phyloP scores from a whole-genome alignment of 139 green algal species.

The Choricystis sp. region DNA sequence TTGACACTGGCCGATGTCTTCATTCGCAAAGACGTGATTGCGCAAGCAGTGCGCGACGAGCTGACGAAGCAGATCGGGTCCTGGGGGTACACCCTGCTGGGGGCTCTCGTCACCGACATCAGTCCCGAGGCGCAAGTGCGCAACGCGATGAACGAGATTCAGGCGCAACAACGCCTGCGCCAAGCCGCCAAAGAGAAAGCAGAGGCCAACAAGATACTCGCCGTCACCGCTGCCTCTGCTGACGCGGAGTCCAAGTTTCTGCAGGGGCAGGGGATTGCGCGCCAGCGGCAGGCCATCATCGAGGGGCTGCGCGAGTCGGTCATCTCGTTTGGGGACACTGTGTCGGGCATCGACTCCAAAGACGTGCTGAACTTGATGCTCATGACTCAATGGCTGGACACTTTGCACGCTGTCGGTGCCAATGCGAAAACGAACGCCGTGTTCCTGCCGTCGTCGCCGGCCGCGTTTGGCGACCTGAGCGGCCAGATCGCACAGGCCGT shows the following conservation, averaged over 20 bases:
- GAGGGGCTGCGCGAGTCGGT: slow-evolving; percentile 76
- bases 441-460: slow-evolving; percentile 53
- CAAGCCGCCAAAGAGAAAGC: slow-evolving; percentile 7
- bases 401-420: slow-evolving; percentile 52
- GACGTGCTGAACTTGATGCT: slow-evolving; percentile 61
- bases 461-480: slow-evolving; percentile 26
- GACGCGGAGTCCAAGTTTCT: slow-evolving; percentile 92
- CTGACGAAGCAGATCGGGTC: slow-evolving; percentile 16
- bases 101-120: slow-evolving; percentile 55
- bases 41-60: slow-evolving; percentile 43
- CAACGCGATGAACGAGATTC: slow-evolving; percentile 79
- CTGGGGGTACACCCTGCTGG: slow-evolving; percentile 37
- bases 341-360: slow-evolving; percentile 30
- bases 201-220: slow-evolving; percentile 65
- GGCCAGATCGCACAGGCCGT: slow-evolving; percentile 24
- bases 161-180: slow-evolving; percentile 40
- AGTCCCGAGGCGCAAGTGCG: slow-evolving; percentile 54
- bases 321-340: slow-evolving; percentile 40
- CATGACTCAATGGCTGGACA: slow-evolving; percentile 87
- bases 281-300: slow-evolving; percentile 77
- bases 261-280: slow-evolving; percentile 49
- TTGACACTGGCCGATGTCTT: slow-evolving; percentile 48
- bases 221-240: slow-evolving; percentile 81
- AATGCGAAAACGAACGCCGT: slow-evolving; percentile 34
- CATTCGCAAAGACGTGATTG: slow-evolving; percentile 77